phyloP scores from a whole-genome alignment of 345 rosid genomes.

The Eutrema yunnanense region DNA sequence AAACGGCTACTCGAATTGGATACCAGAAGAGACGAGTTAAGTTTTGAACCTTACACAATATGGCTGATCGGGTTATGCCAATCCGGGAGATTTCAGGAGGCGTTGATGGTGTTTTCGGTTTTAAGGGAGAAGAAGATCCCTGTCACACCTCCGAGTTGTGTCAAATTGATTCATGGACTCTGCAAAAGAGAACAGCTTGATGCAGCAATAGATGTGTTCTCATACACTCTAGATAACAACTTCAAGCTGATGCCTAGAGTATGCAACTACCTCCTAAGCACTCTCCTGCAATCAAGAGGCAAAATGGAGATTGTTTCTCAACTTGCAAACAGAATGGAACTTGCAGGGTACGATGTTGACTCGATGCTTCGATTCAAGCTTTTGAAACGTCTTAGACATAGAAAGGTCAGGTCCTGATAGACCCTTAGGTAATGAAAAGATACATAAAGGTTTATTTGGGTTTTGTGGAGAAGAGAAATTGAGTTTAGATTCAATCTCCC shows the following conservation, averaged over 20 bases:
- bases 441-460: background rate
- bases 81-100: conserved; percentile 53
- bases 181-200: conserved; percentile 48
- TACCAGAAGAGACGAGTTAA: conserved; percentile 39
- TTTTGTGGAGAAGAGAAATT: background rate
- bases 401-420: conserved; percentile 3
- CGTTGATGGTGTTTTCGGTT: conserved; percentile 52
- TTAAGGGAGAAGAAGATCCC: conserved; percentile 46
- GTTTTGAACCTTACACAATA: conserved; percentile 62
- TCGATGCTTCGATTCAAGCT: conserved; percentile 32
- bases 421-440: conserved; percentile 1
- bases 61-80: conserved; percentile 72
- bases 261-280: conserved; percentile 48
- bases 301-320: conserved; percentile 35
- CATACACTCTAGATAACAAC: conserved; percentile 61
- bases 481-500: conserved; percentile 1
- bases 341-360: conserved; percentile 56
- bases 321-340: conserved; percentile 50
- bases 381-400: conserved; percentile 20
- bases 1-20: conserved; percentile 52
- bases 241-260: conserved; percentile 45
- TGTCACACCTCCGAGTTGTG: conserved; percentile 75
- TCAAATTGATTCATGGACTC: conserved; percentile 53
- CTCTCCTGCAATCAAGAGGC: conserved; percentile 40
- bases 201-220: conserved; percentile 55